Evolutionary conservation across 1,284 basidiomycete species (phyloP).

Genomic region (Caloboletus firmus): DNA sequence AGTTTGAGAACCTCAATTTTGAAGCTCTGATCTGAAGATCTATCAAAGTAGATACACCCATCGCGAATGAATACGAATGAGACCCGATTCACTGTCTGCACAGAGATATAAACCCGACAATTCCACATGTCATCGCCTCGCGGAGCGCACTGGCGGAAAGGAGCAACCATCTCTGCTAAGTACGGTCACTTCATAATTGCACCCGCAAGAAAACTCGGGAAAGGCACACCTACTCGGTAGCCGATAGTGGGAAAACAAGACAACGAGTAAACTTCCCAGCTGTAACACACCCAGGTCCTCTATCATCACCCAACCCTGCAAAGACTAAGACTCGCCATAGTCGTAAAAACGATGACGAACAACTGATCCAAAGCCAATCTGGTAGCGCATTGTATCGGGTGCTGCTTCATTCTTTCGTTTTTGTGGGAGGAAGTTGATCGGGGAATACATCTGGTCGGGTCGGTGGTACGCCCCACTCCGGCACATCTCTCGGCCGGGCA

Average conservation of each 20-base stretch:
- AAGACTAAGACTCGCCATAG: neutral
- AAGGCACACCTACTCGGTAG: neutral
- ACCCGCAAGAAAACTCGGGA: neutral
- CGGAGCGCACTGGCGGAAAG: neutral
- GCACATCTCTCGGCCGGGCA: constrained; percentile 75
- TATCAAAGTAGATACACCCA: neutral
- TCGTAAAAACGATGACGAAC: neutral
- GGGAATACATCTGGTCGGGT: constrained; percentile 35
- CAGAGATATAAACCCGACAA: neutral
- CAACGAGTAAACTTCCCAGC: too few relatives aligned
- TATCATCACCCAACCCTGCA: neutral
- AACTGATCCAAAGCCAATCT: neutral
- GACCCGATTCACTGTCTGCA: neutral
- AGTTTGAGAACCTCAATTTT: neutral
- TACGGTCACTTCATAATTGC: neutral
- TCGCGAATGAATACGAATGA: neutral
- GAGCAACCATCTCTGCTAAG: neutral
- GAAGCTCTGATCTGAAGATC: neutral
- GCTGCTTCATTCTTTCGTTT: constrained; percentile 3
- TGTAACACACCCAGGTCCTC: neutral
- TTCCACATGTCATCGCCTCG: neutral
- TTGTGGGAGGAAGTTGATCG: constrained; percentile 19
- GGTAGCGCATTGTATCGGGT: neutral
- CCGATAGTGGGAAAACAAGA: neutral
- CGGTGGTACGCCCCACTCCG: constrained; percentile 88